Percentiles rank a stretch among this genome's conserved stretches.
phyloP scores from a whole-genome alignment of 768 basidiomycete genomes.

The Ramaria rubella region DNA sequence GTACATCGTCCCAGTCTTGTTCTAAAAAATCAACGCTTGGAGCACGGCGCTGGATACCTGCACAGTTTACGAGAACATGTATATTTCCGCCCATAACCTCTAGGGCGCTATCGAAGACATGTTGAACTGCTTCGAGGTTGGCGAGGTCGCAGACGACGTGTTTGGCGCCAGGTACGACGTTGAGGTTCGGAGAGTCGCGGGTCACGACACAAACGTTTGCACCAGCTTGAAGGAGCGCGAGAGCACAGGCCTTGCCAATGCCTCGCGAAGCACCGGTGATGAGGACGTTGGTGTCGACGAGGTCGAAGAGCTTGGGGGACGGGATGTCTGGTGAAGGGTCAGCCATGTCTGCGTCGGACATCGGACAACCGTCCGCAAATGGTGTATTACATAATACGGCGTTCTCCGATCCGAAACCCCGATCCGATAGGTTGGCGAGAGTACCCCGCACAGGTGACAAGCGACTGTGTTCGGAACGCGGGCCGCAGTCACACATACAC shows the following conservation, averaged over 20 bases:
- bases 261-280: conserved; percentile 79
- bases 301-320: conserved; percentile 57
- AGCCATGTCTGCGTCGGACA: no score
- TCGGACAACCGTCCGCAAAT: no score
- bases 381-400: no score
- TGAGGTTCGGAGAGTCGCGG: conserved; percentile 35
- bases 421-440: background rate
- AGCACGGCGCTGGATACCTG: conserved; percentile 52
- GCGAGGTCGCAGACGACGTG: conserved; percentile 53
- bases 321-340: conserved; percentile 19
- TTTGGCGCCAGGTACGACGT: conserved; percentile 30
- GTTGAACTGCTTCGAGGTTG: conserved; percentile 42
- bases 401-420: background rate
- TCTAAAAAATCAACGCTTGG: conserved; percentile 62
- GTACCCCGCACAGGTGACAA: background rate
- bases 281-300: conserved; percentile 61
- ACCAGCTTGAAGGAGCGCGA: conserved; percentile 50
- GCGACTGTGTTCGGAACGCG: background rate
- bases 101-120: conserved; percentile 43
- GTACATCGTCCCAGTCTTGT: conserved; percentile 65
- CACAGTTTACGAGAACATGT: conserved; percentile 65
- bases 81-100: conserved; percentile 45
- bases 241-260: conserved; percentile 52
- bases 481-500: background rate
- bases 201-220: conserved; percentile 44